These are phyloP conservation scores for Brassica incana DNA, from an alignment of 345 rosid species.

Conservation along the genomic window DNA sequence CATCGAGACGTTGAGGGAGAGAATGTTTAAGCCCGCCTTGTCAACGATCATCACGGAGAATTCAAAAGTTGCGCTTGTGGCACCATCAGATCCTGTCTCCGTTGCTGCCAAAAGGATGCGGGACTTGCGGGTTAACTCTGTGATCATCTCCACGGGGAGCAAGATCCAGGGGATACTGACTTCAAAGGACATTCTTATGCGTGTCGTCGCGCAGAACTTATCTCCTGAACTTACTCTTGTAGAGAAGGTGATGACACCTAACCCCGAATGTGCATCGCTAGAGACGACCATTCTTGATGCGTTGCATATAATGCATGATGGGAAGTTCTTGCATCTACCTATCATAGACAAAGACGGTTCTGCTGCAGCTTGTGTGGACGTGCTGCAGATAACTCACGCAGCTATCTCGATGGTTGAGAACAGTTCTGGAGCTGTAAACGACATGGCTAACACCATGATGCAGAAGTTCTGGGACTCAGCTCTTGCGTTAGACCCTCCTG, in stretches of 20 bases:
- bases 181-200: slow-evolving; percentile 95
- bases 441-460: slow-evolving; percentile 93
- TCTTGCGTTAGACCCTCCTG: slow-evolving; percentile 85
- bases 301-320: slow-evolving; percentile 92
- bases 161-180: slow-evolving; percentile 88
- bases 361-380: slow-evolving; percentile 81
- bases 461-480: slow-evolving; percentile 99
- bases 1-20: slow-evolving; percentile 90
- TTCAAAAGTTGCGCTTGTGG: slow-evolving; percentile 71
- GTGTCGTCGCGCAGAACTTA: slow-evolving; percentile 93
- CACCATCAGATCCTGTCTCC: slow-evolving; percentile 81
- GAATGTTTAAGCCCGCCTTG: slow-evolving; percentile 94
- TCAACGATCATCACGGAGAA: slow-evolving; percentile 78
- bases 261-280: slow-evolving; percentile 77
- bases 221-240: slow-evolving; percentile 85
- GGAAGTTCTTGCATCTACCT: slow-evolving; percentile 97
- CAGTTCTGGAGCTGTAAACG: slow-evolving; percentile 86
- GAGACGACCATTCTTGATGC: slow-evolving; percentile 93
- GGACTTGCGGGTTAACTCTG: slow-evolving; percentile 79
- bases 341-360: slow-evolving; percentile 83
- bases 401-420: slow-evolving; percentile 96
- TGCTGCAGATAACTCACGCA: slow-evolving; percentile 91
- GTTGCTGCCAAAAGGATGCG: slow-evolving; percentile 92
- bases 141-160: slow-evolving; percentile 58
- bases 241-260: slow-evolving; percentile 97